phyloP scores from a whole-genome alignment of 441 rosid species.

The Gossypium davidsonii region DNA sequence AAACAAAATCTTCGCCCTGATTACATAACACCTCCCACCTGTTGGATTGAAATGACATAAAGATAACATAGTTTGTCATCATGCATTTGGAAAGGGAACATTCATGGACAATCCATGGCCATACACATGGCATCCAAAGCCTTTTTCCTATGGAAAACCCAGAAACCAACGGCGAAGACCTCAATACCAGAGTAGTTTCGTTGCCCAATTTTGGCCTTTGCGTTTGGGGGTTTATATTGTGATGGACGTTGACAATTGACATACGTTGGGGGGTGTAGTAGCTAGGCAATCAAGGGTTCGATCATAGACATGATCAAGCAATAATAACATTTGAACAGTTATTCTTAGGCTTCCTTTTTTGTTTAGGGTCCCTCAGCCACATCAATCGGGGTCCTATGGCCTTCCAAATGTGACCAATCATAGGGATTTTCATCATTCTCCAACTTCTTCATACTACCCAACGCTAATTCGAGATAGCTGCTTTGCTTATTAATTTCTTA shows the following conservation, averaged over 20 bases:
- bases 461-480: background rate
- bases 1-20: background rate
- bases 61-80: conserved; percentile 20
- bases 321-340: background rate
- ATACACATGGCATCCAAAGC: conserved; percentile 14
- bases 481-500: background rate
- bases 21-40: background rate
- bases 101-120: background rate
- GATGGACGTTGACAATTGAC: conserved; percentile 14
- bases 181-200: conserved; percentile 26
- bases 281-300: background rate
- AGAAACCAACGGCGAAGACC: conserved; percentile 30
- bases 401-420: background rate
- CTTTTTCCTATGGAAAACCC: background rate
- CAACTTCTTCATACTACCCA: background rate
- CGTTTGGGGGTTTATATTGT: background rate
- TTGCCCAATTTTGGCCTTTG: background rate
- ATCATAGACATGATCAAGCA: background rate
- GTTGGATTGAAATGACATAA: conserved; percentile 29
- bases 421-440: background rate
- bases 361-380: background rate
- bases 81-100: conserved; percentile 27
- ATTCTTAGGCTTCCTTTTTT: background rate
- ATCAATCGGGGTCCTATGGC: background rate
- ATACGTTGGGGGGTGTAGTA: background rate